Conservation (phyloP, 257 asterid species). For the Verbena officinalis region DNA sequence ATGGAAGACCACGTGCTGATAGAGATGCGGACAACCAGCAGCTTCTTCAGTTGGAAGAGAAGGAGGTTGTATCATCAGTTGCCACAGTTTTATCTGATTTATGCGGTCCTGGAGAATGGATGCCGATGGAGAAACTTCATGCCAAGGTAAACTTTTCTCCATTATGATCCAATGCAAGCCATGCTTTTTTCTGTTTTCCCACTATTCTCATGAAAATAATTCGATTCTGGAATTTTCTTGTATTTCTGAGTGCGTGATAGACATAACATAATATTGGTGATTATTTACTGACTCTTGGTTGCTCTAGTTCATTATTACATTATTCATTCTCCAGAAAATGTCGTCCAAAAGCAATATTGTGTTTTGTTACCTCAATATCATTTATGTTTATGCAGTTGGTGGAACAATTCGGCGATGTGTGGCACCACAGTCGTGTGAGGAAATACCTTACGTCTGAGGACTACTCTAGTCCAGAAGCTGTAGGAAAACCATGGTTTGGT, state of each 20-base stretch:
- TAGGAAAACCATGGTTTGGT: slow-evolving; percentile 91
- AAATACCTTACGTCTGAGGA: slow-evolving; percentile 84
- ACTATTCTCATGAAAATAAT: neutral
- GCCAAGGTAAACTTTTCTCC: slow-evolving; percentile 52
- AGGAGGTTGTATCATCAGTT: slow-evolving; percentile 91
- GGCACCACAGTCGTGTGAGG: slow-evolving; percentile 94
- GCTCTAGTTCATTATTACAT: no score
- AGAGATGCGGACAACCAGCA: slow-evolving; percentile 88
- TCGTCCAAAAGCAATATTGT: no score
- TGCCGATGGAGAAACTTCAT: slow-evolving; percentile 96
- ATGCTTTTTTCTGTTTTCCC: neutral
- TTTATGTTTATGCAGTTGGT: slow-evolving; percentile 77
- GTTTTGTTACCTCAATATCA: no score
- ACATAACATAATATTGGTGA: neutral
- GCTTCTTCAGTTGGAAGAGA: slow-evolving; percentile 82
- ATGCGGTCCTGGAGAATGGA: slow-evolving; percentile 99
- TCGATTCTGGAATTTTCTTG: slow-evolving; percentile 9
- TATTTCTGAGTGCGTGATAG: neutral
- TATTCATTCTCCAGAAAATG: no score
- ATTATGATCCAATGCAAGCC: neutral
- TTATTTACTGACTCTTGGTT: neutral
- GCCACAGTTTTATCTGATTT: slow-evolving; percentile 87
- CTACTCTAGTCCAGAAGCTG: slow-evolving; percentile 59
- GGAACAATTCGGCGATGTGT: slow-evolving; percentile 66
- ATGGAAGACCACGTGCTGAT: slow-evolving; percentile 68